Base-by-base conservation (phyloP, 352 stramenopile genomes). In the Phytophthora ramorum region DNA sequence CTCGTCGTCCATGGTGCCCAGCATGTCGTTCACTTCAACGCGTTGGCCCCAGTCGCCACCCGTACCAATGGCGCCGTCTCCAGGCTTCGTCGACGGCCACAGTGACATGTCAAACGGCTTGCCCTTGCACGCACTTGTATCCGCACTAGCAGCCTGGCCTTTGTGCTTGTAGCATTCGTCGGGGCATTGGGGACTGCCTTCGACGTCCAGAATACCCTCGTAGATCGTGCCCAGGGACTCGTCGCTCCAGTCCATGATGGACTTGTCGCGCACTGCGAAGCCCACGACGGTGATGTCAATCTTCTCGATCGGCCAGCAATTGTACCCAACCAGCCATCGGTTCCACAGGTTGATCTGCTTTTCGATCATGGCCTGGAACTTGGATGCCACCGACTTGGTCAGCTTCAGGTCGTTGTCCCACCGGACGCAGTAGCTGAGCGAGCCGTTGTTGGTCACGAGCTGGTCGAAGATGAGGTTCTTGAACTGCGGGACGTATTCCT, bases 31-130 rank as follows among this genome's bases (percentile, higher is more conserved):
- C 10, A 75, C 58, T 40, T 83, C 72, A 10, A 83, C 72, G 46
- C 72, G 75, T 59, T 83, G 75, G 26, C 63, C 69, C 69, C 69
- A 76, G 69, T 76, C 69, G 1, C 69, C 69, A n/a, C 69, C 69
- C n/a, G 65, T 71, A 14, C 76, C 73, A 30, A 69, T 63, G 4
- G 66, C 66, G 9, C 38, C 53, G 1, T 70, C 59, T 0, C 46
- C 76, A 32, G 58, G 58, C 35, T 52, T 69, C 17, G 53, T 63
- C 46, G 30, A 75, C 9, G 70, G 76, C 76, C 76, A 84, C 14
- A 84, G 48, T 13, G 76, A 84, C 58, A 73, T 82, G 41, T 79
- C 72, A 34, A 65, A 70, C 13, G 62, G 40, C 16, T 55, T 35
- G 14, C 40, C 62, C 47, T 73, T 63, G 37, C 63, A 71, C 0